Conservation (phyloP, 2,329 filamentous ascomycete genomes). For the Neonectria magnoliae region DNA sequence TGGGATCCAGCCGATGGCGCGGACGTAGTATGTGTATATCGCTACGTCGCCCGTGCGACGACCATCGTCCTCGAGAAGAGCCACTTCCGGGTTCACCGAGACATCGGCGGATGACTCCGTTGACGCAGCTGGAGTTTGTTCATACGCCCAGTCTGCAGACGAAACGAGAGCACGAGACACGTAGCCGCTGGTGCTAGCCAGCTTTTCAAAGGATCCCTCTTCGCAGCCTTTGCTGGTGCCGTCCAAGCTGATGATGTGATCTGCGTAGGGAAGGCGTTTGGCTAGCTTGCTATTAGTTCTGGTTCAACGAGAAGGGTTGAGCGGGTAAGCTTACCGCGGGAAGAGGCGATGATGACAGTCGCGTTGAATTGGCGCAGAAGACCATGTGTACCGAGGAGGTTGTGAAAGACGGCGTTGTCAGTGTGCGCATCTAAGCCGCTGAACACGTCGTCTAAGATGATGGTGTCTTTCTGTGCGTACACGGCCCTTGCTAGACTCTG, state of each 20-base stretch:
- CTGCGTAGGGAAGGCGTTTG: conserved; percentile 28
- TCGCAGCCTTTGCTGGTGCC: conserved; percentile 7
- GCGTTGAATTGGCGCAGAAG: conserved; percentile 33
- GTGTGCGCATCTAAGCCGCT: conserved; percentile 46
- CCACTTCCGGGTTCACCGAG: conserved; percentile 1
- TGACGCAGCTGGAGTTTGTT: neutral
- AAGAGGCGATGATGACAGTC: conserved; percentile 35
- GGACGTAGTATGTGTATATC: conserved; percentile 42
- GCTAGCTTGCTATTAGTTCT: neutral
- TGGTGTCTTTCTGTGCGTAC: conserved; percentile 37
- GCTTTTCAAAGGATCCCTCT: conserved; percentile 27
- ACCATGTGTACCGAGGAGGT: conserved; percentile 36
- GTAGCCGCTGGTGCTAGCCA: conserved; percentile 22
- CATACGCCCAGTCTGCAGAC: conserved; percentile 3
- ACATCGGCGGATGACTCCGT: neutral
- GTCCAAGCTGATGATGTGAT: conserved; percentile 29
- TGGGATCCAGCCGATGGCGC: conserved; percentile 40
- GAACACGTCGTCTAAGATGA: conserved; percentile 47
- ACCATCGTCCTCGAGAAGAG: conserved; percentile 12
- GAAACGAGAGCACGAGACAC: conserved; percentile 17
- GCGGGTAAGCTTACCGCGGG: conserved; percentile 11
- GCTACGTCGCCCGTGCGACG: conserved; percentile 34
- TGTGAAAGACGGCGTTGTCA: conserved; percentile 37
- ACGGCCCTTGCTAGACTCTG: conserved; percentile 43
- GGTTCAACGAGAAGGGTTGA: accelerated